phyloP scores from a whole-genome alignment of 1,284 basidiomycete species.

The Ganoderma lucidum region DNA sequence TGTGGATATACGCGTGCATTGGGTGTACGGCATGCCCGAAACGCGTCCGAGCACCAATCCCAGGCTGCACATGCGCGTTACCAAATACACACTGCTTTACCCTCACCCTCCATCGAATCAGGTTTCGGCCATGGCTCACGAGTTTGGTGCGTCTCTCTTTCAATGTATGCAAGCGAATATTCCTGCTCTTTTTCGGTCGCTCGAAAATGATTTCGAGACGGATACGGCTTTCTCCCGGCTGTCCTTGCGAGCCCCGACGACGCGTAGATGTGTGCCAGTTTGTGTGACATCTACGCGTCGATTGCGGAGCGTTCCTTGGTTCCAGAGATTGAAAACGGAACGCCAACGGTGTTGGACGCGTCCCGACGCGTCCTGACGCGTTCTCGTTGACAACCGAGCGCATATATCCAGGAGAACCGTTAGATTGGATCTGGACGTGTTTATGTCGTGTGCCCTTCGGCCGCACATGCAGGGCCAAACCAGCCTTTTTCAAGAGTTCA shows the following conservation, averaged over 20 bases:
- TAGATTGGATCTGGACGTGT: neutral
- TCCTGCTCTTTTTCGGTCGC: neutral
- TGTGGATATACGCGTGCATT: neutral
- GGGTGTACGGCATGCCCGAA: neutral
- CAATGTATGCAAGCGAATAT: neutral
- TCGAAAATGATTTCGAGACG: neutral
- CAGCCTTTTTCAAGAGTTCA: too few species aligned
- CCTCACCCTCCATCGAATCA: neutral
- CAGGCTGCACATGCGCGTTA: neutral
- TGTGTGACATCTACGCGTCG: neutral
- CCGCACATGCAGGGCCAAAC: too few species aligned
- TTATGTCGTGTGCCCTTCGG: neutral
- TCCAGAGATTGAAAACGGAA: neutral
- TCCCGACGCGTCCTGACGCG: neutral
- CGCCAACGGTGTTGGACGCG: neutral
- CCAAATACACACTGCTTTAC: neutral
- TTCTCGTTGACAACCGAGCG: neutral
- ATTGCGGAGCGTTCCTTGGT: neutral
- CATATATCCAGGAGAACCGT: neutral
- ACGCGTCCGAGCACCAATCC: neutral
- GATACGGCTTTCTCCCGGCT: neutral
- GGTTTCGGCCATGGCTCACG: neutral
- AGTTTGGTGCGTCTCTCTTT: neutral
- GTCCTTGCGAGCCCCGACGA: neutral
- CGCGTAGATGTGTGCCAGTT: neutral